Base-by-base conservation (phyloP, 768 basidiomycete genomes). In the Auricularia auricula-judae region DNA sequence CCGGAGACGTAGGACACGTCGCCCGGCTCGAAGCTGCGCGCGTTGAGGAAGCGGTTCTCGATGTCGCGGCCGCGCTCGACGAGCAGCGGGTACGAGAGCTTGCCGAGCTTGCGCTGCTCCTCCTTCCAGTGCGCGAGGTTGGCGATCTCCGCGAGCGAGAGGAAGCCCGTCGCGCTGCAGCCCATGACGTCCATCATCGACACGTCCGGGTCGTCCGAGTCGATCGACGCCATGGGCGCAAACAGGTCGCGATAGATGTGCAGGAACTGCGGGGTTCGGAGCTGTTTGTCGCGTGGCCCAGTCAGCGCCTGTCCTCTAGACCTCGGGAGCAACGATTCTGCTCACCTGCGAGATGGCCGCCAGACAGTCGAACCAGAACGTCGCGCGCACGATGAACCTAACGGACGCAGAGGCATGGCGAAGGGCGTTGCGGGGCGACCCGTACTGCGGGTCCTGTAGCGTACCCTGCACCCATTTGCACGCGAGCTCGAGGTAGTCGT, bases 101-200 rank as follows among this genome's bases (percentile, higher is more conserved):
- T 71, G 47, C 85, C 83, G 3, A 65, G 67, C 0, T 36, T 65
- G 66, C 65, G 64, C 63, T 83, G 75, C 0, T 62, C 63, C 21
- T 77, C 76, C 75, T 91, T 91, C 89, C 88, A 93, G 62, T 66
- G 69, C 51, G 86, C 80, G 16, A 93, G 80, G 21, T 74, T 76
- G 11, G 86, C 83, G 43, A 83, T 87, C 76, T 91, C 85, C 3
- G 91, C 88, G 54, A 93, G 79, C 34, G 88, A 89, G 79, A 88
- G 86, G 60, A 93, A 84, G 63, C 89, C 84, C 66, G 79, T 76
- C 74, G 91, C 90, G 69, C 88, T 86, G 78, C 91, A 91, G 21
- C 91, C 91, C 89, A 93, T 93, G 4, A 89, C 81, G 54, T 81
- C 78, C 75, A 90, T 78, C 91, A 93, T 93, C n/a, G 84, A 85